These are phyloP conservation scores for Lentinula novae-zelandiae DNA, from an alignment of 1,284 basidiomycete genomes.

Conservation along the genomic window DNA sequence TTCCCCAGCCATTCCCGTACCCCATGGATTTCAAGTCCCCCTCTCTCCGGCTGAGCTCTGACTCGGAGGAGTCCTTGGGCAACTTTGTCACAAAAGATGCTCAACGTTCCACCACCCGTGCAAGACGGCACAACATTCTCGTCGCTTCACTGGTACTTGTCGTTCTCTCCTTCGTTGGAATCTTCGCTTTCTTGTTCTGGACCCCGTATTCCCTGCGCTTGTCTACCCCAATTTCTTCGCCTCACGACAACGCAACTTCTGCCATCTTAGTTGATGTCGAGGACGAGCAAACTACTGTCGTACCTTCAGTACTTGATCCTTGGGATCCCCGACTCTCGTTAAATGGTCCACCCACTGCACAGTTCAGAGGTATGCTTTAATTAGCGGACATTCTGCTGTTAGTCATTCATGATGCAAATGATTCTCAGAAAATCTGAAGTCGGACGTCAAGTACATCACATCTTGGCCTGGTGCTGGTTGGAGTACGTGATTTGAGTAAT, in stretches of 20 bases:
- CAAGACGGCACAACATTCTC: conserved; percentile 1
- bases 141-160: conserved; percentile 23
- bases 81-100: not conserved
- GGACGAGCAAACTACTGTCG: not conserved
- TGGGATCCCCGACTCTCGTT: conserved; percentile 28
- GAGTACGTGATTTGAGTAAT: conserved; percentile 40
- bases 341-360: conserved; percentile 48
- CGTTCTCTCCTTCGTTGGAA: conserved; percentile 30
- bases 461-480: conserved; percentile 69
- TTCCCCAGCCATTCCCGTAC: not conserved
- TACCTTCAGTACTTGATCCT: conserved; percentile 15
- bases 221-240: not conserved
- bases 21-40: conserved; percentile 2
- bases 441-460: conserved; percentile 60
- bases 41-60: not conserved
- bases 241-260: not conserved
- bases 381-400: not conserved
- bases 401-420: not conserved
- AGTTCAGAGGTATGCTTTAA: conserved; percentile 45
- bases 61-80: conserved; percentile 9
- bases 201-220: conserved; percentile 11
- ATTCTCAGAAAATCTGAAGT: conserved; percentile 45
- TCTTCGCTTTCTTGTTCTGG: conserved; percentile 28
- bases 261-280: not conserved
- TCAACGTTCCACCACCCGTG: not conserved